phyloP scores from a whole-genome alignment of 1,284 basidiomycete species.

The Uromyces viciae-fabae region DNA sequence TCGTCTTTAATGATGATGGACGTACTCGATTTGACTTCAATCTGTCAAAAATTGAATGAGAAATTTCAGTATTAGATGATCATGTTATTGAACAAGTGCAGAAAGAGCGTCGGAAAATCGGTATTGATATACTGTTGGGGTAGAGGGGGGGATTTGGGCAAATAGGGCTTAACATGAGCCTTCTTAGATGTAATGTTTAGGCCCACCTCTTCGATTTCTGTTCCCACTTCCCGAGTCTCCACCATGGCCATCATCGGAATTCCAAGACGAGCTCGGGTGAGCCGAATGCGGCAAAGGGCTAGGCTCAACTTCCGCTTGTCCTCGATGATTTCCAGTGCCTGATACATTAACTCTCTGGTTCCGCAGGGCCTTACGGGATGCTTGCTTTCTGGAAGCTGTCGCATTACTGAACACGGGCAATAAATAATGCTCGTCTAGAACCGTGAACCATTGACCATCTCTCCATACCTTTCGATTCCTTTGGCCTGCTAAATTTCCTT shows the following conservation, averaged over 20 bases:
- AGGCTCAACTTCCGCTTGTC: conserved; percentile 16
- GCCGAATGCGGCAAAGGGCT: conserved; percentile 11
- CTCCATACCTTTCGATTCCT: conserved; percentile 57
- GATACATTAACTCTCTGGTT: conserved; percentile 28
- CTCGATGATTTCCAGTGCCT: conserved; percentile 22
- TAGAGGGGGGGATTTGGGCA: conserved; percentile 19
- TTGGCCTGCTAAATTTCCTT: conserved; percentile 34
- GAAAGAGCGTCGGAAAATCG: conserved; percentile 45
- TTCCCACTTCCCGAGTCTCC: background rate
- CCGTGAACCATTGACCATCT: conserved; percentile 86
- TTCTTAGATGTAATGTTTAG: conserved; percentile 13
- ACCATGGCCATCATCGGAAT: conserved; percentile 4
- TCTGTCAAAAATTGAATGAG: background rate
- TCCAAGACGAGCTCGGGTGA: conserved; percentile 19
- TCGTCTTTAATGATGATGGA: conserved; percentile 16
- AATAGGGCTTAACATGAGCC: background rate
- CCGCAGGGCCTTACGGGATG: conserved; percentile 52
- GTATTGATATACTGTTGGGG: conserved; percentile 37
- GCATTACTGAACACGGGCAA: conserved; percentile 64
- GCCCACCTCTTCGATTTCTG: conserved; percentile 15
- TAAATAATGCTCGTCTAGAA: conserved; percentile 88
- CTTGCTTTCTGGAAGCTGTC: conserved; percentile 56
- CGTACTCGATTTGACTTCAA: background rate
- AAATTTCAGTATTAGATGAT: background rate
- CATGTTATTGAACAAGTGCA: conserved; percentile 34